Evolutionary conservation across 2,329 filamentous ascomycete genomes (phyloP), one percentile per base, ranked within the genome.

Genomic region (Botryotinia calthae): DNA sequence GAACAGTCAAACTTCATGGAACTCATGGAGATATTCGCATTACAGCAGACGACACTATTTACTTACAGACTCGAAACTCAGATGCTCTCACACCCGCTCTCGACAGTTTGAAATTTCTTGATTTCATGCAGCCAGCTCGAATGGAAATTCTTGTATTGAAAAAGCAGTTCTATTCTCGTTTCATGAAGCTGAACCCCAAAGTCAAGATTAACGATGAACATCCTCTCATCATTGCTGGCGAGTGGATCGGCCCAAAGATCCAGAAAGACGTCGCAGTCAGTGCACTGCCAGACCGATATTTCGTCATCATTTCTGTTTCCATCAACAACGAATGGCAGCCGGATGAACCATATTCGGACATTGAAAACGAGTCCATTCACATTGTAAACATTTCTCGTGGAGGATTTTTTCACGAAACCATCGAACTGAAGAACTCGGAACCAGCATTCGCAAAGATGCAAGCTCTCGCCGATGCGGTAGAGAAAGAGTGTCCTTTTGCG

Each of bases 1-100:
- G 77, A 20, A 77, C 76, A 2, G 77, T 79, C 2, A 79, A 79
- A 51, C 75, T 79, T 2, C 77, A 78, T 51, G 77, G 77, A 5
- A 75, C 75, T 1, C 77, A 79, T 46, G 74, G 73, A 4, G 77
- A 79, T n/a, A 68, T 79, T 4, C 74, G 77, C 7, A 67, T 78
- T 25, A 18, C 74, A 20, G 9, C 58, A 28, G 62, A 76, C 37
- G 58, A 78, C 34, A 71, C 34, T 1, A 73, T 78, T 5, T 63
- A 72, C 4, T 37, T 77, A 1, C 77, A 79, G 56, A 75, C 75
- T 31, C 73, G 77, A 4, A 79, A 78, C 44, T 25, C 4, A 2
- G 69, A 72, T 20, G n/a, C 28, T 28, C 51, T 56, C 2, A 56
- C 51, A 28, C 51, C 51, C 4, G 51, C 51, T 31, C 51, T 56